These are phyloP conservation scores for Crotalaria pallida DNA, from an alignment of 306 rosid species.

Conservation along the genomic window DNA sequence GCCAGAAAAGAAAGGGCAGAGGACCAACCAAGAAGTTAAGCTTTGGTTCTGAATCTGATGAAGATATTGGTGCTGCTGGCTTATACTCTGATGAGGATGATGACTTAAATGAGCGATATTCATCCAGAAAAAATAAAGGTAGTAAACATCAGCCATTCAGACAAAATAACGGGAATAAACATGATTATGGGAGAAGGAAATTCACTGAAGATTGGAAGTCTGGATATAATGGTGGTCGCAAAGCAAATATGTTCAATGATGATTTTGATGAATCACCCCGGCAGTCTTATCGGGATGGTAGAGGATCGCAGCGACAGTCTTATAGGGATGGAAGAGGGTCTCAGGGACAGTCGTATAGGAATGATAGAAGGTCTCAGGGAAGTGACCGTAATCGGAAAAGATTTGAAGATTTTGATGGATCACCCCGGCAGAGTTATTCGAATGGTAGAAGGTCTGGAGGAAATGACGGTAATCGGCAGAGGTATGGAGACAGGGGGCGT, in stretches of 20 bases:
- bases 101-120: conserved; percentile 32
- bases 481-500: conserved; percentile 28
- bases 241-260: conserved; percentile 37
- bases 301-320: conserved; percentile 31
- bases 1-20: conserved; percentile 41
- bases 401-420: conserved; percentile 38
- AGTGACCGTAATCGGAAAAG: conserved; percentile 28
- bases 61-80: conserved; percentile 48
- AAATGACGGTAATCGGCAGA: conserved; percentile 17
- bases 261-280: conserved; percentile 40
- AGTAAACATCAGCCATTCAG: conserved; percentile 25
- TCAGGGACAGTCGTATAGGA: conserved; percentile 16
- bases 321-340: conserved; percentile 26
- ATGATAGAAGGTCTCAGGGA: conserved; percentile 32
- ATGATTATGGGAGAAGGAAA: conserved; percentile 36
- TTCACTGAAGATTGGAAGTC: conserved; percentile 28
- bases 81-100: conserved; percentile 71
- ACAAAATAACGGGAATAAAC: conserved; percentile 25
- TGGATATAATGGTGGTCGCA: conserved; percentile 37
- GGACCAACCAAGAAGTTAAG: conserved; percentile 53
- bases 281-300: conserved; percentile 29
- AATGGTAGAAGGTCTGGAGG: conserved; percentile 25
- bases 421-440: conserved; percentile 31
- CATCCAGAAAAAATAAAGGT: conserved; percentile 41
- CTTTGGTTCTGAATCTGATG: conserved; percentile 91